Evolutionary conservation across 352 stramenopile genomes (phyloP), one percentile per base, ranked within the genome.

Genomic region (Pythium brachiatum): DNA sequence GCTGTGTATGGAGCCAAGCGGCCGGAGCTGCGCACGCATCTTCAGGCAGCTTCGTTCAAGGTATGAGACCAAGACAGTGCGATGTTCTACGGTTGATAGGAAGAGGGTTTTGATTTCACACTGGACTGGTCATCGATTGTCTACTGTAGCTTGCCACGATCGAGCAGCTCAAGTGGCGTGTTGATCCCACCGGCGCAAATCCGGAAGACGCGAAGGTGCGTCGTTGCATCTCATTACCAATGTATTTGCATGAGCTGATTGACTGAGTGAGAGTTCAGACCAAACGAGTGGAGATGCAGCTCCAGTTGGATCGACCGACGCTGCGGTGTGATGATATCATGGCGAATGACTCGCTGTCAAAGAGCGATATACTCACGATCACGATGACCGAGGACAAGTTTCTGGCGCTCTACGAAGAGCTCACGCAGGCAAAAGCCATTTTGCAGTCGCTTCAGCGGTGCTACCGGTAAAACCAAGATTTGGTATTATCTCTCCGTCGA

Each of bases 1-100:
- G 54, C 69, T 36, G 75, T 68, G 36, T 84, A 78, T 34, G 69
- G 72, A 6, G 26, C 57, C 13, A 48, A 72, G 6, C 71, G 75
- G 3, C 13, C 11, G 0, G 48, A 23, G 29, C 68, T 87, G 27
- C 76, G 75, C 32, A 29, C 60, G 26, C 71, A 78, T 34, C 73
- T 76, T 32, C 74, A 74, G 0, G 21, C 51, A 20, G 44, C 68
- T 0, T 64, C 69, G 36, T 82, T 84, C 47, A 66, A 77, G 71
- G 76, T 86, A 23, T 13, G 34, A n/a, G n/a, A n/a, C n/a, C n/a
- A n/a, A n/a, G n/a, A n/a, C n/a, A n/a, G n/a, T n/a, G n/a, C n/a
- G n/a, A n/a, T n/a, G n/a, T n/a, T n/a, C n/a, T n/a, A n/a, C n/a
- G n/a, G n/a, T n/a, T n/a, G n/a, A n/a, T n/a, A n/a, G n/a, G n/a